Conservation (phyloP, 345 rosid genomes). For the Citropsis articulata region DNA sequence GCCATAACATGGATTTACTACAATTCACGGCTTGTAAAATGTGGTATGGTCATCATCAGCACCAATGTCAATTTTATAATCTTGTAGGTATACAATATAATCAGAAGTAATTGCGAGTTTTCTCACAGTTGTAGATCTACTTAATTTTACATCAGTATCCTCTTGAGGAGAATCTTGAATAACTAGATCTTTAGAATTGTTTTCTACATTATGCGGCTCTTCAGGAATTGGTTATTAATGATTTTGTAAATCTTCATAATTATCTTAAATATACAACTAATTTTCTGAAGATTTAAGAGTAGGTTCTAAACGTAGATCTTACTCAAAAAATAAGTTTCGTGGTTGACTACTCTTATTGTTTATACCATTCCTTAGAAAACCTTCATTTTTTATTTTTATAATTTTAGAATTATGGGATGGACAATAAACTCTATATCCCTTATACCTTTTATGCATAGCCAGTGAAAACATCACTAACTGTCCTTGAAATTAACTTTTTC, state of each 20-base stretch:
- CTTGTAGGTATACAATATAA: background rate
- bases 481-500: background rate
- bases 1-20: background rate
- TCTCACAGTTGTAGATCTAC: background rate
- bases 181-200: background rate
- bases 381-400: too few species aligned
- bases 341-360: background rate
- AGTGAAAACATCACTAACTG: background rate
- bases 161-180: background rate
- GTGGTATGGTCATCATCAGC: background rate
- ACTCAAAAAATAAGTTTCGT: background rate
- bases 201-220: background rate
- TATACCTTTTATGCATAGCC: background rate
- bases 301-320: background rate
- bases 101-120: slow-evolving; percentile 22
- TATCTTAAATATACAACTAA: background rate
- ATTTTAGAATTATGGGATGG: background rate
- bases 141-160: background rate
- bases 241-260: background rate
- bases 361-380: too few species aligned
- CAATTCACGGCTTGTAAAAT: background rate
- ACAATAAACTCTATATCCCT: too few species aligned
- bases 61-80: background rate
- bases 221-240: background rate
- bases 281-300: background rate